Percentiles rank a stretch among this genome's conserved stretches.
Evolutionary conservation across 108 stramenopile genomes (phyloP).

Genomic region (Cyclotella cryptica): DNA sequence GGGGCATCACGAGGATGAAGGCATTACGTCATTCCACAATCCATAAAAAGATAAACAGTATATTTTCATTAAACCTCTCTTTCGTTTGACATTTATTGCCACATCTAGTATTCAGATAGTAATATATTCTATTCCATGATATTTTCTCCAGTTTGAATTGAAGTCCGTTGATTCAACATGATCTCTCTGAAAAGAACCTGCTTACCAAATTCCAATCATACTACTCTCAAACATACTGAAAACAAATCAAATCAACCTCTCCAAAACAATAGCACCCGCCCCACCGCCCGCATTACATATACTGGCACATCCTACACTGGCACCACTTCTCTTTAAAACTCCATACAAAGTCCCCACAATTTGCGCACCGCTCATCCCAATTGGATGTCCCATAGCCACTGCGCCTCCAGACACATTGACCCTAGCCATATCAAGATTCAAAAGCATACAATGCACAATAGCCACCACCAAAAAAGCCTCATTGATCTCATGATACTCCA

Average conservation of each 20-base stretch:
- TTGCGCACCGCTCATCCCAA: conserved; percentile 93
- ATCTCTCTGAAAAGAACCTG: neutral
- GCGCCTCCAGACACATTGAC: conserved; percentile 97
- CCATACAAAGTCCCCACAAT: conserved; percentile 91
- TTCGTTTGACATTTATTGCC: too few species aligned
- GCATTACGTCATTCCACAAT: too few species aligned
- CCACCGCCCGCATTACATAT: conserved; percentile 99
- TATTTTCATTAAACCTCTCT: too few species aligned
- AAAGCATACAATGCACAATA: conserved; percentile 85
- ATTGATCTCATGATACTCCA: conserved; percentile 98
- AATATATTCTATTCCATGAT: neutral
- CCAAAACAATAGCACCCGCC: conserved; percentile 94
- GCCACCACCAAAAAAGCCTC: conserved; percentile 98
- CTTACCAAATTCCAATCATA: neutral
- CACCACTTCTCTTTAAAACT: conserved; percentile 89
- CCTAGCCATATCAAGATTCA: conserved; percentile 76
- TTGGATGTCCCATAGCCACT: conserved; percentile 95
- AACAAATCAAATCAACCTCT: conserved; percentile 71
- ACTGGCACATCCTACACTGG: conserved; percentile 90
- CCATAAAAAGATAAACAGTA: too few species aligned
- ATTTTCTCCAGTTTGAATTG: too few species aligned
- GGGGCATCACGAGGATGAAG: neutral
- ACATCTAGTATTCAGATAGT: too few species aligned
- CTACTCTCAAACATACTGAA: neutral
- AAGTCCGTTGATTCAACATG: neutral